Base-by-base conservation (phyloP, 352 stramenopile species). In the Phytophthora fragariae region DNA sequence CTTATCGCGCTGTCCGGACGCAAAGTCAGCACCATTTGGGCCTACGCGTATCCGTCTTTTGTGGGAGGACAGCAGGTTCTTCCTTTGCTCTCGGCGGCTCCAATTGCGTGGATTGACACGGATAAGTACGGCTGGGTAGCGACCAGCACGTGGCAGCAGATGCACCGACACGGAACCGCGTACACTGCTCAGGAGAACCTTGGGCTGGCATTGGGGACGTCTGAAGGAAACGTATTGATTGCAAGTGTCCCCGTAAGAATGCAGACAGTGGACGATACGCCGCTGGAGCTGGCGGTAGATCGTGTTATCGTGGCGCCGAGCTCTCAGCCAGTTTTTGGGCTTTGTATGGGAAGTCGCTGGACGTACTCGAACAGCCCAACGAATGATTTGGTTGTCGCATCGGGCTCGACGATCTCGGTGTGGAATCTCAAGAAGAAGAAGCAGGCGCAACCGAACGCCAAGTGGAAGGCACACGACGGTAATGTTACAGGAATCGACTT, bases 61-160 rank as follows among this genome's bases (percentile, higher is more conserved):
- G 73, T 76, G 15, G 53, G 39, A 10, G 70, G n/a, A 58, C 74
- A 71, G 57, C 57, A 67, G 4, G 41, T 72, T 0, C 57, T 69
- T 4, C 49, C 56, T 7, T 74, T 85, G 47, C 54, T 91, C 44
- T 87, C 79, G 19, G 61, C 63, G 17, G 61, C 73, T 29, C 86
- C 84, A 21, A 56, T 87, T 57, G 83, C 74, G 29, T 89, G 81
- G 83, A 73, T 93, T 53, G 81, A 93, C 53, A 94, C 89, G 39
- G 80, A 92, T n/a, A 82, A 79, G 21, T 81, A 91, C 61, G 89
- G 89, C 0, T 95, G 89, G 89, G 77, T 93, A 11, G 72, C 82
- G 1, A 88, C 77, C 7, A 88, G 84, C 37, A 80, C 85, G 35
- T 95, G 89, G 89, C 84, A 92, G 62, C 78, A 91, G 54, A 84